phyloP scores from a whole-genome alignment of 2,329 filamentous ascomycete species.

The Drechslerella dactyloides region DNA sequence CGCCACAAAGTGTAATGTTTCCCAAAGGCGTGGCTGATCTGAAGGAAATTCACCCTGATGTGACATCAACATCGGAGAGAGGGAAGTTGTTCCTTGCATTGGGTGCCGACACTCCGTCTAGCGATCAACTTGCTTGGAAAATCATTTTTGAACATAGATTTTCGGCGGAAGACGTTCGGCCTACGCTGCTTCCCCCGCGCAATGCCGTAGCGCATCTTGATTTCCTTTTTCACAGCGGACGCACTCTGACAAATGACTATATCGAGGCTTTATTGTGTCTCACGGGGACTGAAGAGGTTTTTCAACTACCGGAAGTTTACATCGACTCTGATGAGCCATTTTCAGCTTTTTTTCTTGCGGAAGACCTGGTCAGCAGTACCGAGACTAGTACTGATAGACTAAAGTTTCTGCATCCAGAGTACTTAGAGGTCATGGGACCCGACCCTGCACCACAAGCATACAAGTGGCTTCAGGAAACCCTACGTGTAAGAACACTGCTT shows the following conservation, averaged over 20 bases:
- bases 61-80: neutral
- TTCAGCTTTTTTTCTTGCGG: neutral
- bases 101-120: neutral
- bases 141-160: neutral
- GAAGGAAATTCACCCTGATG: neutral
- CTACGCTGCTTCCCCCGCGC: neutral
- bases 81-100: neutral
- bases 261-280: neutral
- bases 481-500: neutral
- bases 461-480: slow-evolving; percentile 1
- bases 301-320: neutral
- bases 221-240: neutral
- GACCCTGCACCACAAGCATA: neutral
- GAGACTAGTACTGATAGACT: neutral
- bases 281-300: neutral
- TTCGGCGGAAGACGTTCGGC: neutral
- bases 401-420: slow-evolving; percentile 1
- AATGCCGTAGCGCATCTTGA: neutral
- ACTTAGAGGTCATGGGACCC: neutral
- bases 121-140: neutral
- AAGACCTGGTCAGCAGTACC: neutral
- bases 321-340: neutral
- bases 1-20: neutral
- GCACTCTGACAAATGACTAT: neutral
- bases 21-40: neutral